Percentiles rank a stretch among this genome's conserved stretches.
phyloP scores from a whole-genome alignment of 306 rosid species.

The Mimosa bimucronata region DNA sequence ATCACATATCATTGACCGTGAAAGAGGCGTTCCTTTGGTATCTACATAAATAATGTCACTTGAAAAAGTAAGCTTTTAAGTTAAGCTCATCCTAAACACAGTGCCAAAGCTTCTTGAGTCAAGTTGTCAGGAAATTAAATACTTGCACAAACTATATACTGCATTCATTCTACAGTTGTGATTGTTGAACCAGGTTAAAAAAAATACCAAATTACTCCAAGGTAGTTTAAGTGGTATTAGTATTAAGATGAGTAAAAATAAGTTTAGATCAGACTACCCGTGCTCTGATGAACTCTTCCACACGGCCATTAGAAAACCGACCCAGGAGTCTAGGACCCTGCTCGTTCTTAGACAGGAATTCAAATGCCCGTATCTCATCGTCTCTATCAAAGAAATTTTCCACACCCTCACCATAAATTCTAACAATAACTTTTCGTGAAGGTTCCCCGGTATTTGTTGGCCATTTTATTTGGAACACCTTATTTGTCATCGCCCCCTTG shows the following conservation, averaged over 20 bases:
- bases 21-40: not conserved
- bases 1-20: not conserved
- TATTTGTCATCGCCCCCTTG: constrained; percentile 88
- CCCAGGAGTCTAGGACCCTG: constrained; percentile 84
- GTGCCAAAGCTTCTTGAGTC: not conserved
- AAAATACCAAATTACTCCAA: not conserved
- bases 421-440: constrained; percentile 67
- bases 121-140: not conserved
- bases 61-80: not conserved
- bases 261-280: constrained; percentile 49
- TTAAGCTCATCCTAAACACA: not conserved
- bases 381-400: constrained; percentile 67
- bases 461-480: constrained; percentile 85
- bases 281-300: constrained; percentile 87
- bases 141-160: not conserved
- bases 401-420: constrained; percentile 86
- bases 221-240: not conserved
- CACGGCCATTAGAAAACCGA: constrained; percentile 68
- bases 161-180: not conserved
- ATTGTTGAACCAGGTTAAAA: not conserved
- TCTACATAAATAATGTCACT: not conserved
- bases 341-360: constrained; percentile 69
- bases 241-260: constrained; percentile 17
- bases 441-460: constrained; percentile 53
- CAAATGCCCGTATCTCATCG: constrained; percentile 63